phyloP scores from a whole-genome alignment of 768 basidiomycete species.

The Kwoniella europaea region DNA sequence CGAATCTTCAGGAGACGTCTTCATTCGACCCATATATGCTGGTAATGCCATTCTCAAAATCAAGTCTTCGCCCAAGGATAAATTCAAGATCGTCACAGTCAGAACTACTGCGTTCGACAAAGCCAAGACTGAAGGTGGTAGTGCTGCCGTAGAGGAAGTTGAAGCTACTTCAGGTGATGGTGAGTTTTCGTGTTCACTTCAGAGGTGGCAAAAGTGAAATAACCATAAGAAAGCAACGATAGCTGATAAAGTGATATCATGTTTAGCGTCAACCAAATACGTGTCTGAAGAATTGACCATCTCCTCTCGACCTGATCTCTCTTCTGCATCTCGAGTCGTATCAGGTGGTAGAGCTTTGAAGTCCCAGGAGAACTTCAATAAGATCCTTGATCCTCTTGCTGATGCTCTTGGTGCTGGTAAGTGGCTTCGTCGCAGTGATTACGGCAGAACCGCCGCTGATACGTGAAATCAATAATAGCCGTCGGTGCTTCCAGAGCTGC shows the following conservation, averaged over 20 bases:
- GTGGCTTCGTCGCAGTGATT: conserved; percentile 10
- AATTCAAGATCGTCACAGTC: conserved; percentile 92
- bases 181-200: conserved; percentile 25
- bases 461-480: conserved; percentile 59
- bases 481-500: conserved; percentile 98
- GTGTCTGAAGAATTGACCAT: conserved; percentile 70
- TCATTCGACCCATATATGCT: conserved; percentile 93
- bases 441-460: not conserved
- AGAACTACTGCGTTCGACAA: conserved; percentile 83
- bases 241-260: not conserved
- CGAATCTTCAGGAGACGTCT: conserved; percentile 70
- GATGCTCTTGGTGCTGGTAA: conserved; percentile 79
- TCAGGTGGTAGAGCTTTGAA: conserved; percentile 95
- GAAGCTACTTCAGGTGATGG: conserved; percentile 62
- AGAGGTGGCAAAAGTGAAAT: not conserved
- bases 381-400: conserved; percentile 85
- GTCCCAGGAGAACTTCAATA: conserved; percentile 88
- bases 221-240: not conserved
- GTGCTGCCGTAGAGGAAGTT: conserved; percentile 64
- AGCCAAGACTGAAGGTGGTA: conserved; percentile 65
- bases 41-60: conserved; percentile 96
- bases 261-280: conserved; percentile 57
- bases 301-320: conserved; percentile 91
- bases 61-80: conserved; percentile 71
- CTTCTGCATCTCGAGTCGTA: conserved; percentile 82